Evolutionary conservation across 176 grass and related monocot species (phyloP).

Genomic region (Phoenix roebelenii): DNA sequence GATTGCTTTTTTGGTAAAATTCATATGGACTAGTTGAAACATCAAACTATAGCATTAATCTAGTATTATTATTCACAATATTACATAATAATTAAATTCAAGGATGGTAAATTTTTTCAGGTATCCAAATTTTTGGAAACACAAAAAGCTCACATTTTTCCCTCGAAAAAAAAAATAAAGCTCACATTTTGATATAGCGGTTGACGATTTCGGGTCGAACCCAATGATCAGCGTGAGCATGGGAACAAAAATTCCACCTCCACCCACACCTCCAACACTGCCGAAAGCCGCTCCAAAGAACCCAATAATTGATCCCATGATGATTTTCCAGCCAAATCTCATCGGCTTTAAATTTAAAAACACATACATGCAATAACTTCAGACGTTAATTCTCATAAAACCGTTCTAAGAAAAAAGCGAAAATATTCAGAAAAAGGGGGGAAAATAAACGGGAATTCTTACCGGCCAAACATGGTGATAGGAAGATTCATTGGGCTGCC

Average conservation of each 20-base stretch:
- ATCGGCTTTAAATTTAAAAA: conserved; percentile 18
- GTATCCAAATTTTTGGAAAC: too few species aligned
- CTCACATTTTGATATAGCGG: conserved; percentile 14
- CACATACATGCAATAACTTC: not conserved
- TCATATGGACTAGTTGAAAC: too few species aligned
- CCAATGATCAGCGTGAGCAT: conserved; percentile 10
- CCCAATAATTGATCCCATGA: conserved; percentile 4
- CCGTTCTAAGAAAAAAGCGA: not conserved
- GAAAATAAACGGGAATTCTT: not conserved
- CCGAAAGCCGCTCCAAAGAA: conserved; percentile 1
- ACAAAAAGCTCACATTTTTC: too few species aligned
- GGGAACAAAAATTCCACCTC: conserved; percentile 13
- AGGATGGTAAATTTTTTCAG: too few species aligned
- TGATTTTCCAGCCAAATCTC: conserved; percentile 1
- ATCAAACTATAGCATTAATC: too few species aligned
- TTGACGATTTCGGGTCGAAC: conserved; percentile 10
- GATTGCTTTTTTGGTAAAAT: too few species aligned
- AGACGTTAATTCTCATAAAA: not conserved
- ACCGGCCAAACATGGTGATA: conserved; percentile 27
- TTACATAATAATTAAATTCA: too few species aligned
- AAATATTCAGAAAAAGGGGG: not conserved
- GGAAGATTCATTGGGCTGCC: conserved; percentile 8
- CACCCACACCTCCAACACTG: conserved; percentile 9
- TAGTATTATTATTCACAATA: too few species aligned
- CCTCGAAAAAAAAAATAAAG: too few species aligned